Evolutionary conservation across 495 filamentous ascomycete genomes (phyloP).

Genomic region (Xylaria scruposa): DNA sequence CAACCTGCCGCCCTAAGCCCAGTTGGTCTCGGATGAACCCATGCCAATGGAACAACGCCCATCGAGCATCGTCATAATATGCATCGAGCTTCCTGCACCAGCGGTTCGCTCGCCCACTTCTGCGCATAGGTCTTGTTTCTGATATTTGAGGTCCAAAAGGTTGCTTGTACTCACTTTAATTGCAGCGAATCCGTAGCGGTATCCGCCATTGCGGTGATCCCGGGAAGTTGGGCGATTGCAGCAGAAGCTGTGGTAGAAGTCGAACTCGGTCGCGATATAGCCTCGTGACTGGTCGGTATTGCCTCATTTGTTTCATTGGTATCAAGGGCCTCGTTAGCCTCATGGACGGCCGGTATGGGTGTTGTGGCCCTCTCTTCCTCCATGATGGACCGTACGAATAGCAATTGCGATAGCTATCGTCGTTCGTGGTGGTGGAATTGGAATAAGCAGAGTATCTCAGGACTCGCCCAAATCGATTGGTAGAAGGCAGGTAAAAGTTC

Average conservation of each 20-base stretch:
- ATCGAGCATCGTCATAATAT: slow-evolving; percentile 1
- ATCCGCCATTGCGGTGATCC: slow-evolving; percentile 67
- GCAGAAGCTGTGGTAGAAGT: slow-evolving; percentile 51
- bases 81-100: slow-evolving; percentile 3
- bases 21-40: not conserved
- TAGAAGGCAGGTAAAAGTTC: not conserved
- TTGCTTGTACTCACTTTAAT: slow-evolving; percentile 63
- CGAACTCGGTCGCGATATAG: slow-evolving; percentile 57
- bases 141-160: slow-evolving; percentile 2
- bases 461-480: not conserved
- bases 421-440: slow-evolving; percentile 29
- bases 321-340: not conserved
- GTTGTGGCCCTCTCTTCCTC: slow-evolving; percentile 46
- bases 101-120: not conserved
- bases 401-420: not conserved
- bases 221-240: slow-evolving; percentile 59
- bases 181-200: slow-evolving; percentile 66
- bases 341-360: slow-evolving; percentile 35
- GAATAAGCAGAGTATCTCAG: slow-evolving; percentile 30
- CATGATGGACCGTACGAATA: slow-evolving; percentile 37
- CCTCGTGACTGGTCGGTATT: slow-evolving; percentile 49
- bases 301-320: slow-evolving; percentile 10
- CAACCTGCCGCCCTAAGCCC: not conserved
- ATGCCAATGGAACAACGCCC: slow-evolving; percentile 12
- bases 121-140: not conserved